Base-by-base conservation (phyloP, 345 rosid genomes). In the Jatropha curcas region DNA sequence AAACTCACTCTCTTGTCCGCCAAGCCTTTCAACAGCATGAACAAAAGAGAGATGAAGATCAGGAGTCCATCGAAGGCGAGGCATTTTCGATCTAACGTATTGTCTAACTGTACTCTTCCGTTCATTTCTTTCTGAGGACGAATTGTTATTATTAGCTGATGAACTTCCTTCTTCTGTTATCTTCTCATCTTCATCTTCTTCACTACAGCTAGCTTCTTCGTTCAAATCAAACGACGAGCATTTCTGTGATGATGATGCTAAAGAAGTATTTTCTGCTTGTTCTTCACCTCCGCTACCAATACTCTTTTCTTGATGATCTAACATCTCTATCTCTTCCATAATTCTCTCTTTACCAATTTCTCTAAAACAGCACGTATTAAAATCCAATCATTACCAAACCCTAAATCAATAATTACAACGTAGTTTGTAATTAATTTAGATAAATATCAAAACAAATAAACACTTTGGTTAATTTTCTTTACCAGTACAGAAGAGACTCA, bases 61-160 rank as follows among this genome's bases (percentile, higher is more conserved):
- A 5, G 89, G 97, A 76, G 98, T 93, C 98, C 98, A 93, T 4
- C 98, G 86, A 20, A 93, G 93, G 24, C 98, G 77, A 3, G 97
- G 98, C 77, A 82, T 75, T 77, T 89, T 91, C 13, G 95, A 91
- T 77, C 97, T 79, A 53, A 88, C 81, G 39, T 93, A 90, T 62
- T 92, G 97, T 73, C 98, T 84, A 7, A 91, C 95, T 11, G 69
- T 67, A 0, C 69, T 34, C 28, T 68, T 78, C 30, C 80, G 65
- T 48, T 71, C 85, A 27, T 70, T 63, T 41, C 65, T 68, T 8
- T 66, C 80, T 1, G 65, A 66, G 3, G 65, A 76, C 3, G 27
- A 30, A 13, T 67, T 75, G 46, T 74, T 74, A 17, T 64, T 74
- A 17, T 64, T 62, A 9, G 72, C 64, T 6, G 71, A 74, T 5